phyloP scores from a whole-genome alignment of 2,329 filamentous ascomycete species.

The Rosellinia necatrix region DNA sequence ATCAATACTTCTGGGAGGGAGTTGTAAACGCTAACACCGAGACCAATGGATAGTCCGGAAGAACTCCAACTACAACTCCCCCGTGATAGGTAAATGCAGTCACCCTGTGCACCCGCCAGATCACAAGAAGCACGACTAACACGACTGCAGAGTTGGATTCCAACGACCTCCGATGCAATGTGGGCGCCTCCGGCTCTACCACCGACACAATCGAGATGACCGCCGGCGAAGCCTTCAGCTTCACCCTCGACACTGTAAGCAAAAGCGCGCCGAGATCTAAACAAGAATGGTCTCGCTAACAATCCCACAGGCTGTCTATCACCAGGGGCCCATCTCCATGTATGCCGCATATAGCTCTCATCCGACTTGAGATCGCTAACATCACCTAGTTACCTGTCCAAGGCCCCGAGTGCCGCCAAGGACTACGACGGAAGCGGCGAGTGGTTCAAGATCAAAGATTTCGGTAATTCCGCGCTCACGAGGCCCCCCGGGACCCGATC shows the following conservation, averaged over 20 bases:
- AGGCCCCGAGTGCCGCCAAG: conserved; percentile 43
- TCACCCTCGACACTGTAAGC: conserved; percentile 42
- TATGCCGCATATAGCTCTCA: conserved; percentile 19
- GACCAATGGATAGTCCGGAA: conserved; percentile 43
- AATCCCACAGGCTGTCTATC: conserved; percentile 44
- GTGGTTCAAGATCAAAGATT: conserved; percentile 51
- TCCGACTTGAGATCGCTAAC: neutral
- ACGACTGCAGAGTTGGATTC: conserved; percentile 42
- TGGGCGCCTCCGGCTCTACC: conserved; percentile 39
- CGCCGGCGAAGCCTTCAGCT: conserved; percentile 47
- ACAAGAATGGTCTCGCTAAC: neutral
- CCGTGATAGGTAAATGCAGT: conserved; percentile 45
- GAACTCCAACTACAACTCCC: conserved; percentile 55
- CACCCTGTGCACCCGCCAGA: neutral
- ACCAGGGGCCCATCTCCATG: conserved; percentile 49
- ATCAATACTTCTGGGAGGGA: too few species aligned
- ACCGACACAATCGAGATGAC: conserved; percentile 44
- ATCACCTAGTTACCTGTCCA: conserved; percentile 45
- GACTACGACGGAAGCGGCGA: conserved; percentile 47
- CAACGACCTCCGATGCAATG: conserved; percentile 50
- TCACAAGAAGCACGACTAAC: conserved; percentile 13
- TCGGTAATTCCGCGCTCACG: conserved; percentile 31
- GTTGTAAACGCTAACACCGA: neutral
- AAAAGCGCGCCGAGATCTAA: neutral
- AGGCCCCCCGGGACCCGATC: too few species aligned